Conservation (phyloP, 176 grass and related monocot genomes). For the Oryza meyeriana region DNA sequence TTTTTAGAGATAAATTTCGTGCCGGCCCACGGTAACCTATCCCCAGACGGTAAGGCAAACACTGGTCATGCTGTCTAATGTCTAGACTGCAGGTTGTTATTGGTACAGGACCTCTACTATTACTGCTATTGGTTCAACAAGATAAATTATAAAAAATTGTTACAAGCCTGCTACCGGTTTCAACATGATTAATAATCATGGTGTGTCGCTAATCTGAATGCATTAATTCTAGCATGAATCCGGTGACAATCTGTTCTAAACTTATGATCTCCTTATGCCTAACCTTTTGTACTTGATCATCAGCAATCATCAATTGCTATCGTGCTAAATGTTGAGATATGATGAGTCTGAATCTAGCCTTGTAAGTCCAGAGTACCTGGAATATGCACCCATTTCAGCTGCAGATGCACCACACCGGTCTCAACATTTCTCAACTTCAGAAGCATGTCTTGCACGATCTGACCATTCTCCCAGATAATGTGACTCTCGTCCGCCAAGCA, state of each 20-base stretch:
- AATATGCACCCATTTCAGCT: slow-evolving; percentile 56
- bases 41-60: too few relatives aligned
- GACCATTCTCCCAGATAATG: slow-evolving; percentile 53
- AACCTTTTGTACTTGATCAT: background rate
- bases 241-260: background rate
- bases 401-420: slow-evolving; percentile 53
- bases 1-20: too few relatives aligned
- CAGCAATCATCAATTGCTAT: background rate
- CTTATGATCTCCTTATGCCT: background rate
- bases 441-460: slow-evolving; percentile 51
- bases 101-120: background rate
- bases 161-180: background rate
- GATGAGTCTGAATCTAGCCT: background rate
- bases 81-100: background rate
- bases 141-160: background rate
- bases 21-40: too few relatives aligned
- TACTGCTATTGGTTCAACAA: background rate
- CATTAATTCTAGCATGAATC: background rate
- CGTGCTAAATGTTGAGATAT: background rate
- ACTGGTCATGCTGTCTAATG: too few relatives aligned
- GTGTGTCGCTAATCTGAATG: background rate
- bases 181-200: background rate
- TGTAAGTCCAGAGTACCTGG: slow-evolving; percentile 7
- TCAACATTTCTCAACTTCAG: slow-evolving; percentile 49
- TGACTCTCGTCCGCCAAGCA: slow-evolving; percentile 67